Base-by-base conservation (phyloP, 2,329 filamentous ascomycete species). In the Intubia oerlemansii region DNA sequence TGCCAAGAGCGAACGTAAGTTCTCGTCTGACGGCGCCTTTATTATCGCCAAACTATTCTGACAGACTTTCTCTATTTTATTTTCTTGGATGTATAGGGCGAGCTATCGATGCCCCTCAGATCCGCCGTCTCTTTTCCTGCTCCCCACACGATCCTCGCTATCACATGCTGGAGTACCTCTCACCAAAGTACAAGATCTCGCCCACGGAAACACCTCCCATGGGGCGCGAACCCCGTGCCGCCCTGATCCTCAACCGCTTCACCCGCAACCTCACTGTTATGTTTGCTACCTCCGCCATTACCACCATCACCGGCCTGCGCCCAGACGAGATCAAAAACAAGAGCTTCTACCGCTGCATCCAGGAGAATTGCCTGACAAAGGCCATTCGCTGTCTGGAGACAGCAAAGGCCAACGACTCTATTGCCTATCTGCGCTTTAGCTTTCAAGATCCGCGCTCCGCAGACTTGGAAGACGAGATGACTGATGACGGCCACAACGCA, bases 401-500 rank as follows among this genome's bases (percentile, higher is more conserved):
- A 38, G 80, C 81, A 14, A 91, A 91, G 46, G 74, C 75, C 17
- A 90, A 91, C 41, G 79, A 91, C 45, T 90, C 81, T 2, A 88
- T 90, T 41, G 80, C 81, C 2, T 90, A 91, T 42, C 57, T 91
- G 34, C 74, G 81, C 12, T 91, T 90, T 46, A 79, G 71, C 64
- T 85, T 77, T 42, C 64, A 77, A 30, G 74, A 88, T 44, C 79
- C 79, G 12, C 59, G 73, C 17, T n/a, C n/a, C n/a, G n/a, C n/a
- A n/a, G n/a, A n/a, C n/a, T n/a, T n/a, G n/a, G 54, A 62, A 32
- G 59, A 57, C 17, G n/a, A n/a, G n/a, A n/a, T n/a, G n/a, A n/a
- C n/a, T n/a, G 59, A 63, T 31, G 58, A 65, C 28, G 50, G 59
- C 9, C 45, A 53, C 23, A 46, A 29, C 3, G 15, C 8, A 3